These are phyloP conservation scores for Cercophora newfieldiana DNA, from an alignment of 495 filamentous ascomycete species.

Conservation along the genomic window DNA sequence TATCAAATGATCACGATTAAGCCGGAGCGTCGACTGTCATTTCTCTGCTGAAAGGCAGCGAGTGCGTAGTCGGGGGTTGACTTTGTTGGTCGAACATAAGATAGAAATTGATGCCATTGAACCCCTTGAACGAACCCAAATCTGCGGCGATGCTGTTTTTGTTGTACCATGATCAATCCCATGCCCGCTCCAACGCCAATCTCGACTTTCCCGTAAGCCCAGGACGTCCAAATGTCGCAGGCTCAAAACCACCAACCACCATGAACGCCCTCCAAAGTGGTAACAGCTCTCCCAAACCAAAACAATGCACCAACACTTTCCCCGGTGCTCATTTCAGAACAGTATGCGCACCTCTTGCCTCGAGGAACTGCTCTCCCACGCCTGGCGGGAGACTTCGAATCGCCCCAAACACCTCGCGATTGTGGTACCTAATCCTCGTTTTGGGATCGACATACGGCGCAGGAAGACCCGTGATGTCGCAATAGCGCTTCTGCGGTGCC, in stretches of 20 bases:
- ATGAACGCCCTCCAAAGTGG: not conserved
- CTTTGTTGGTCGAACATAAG: conserved; percentile 74
- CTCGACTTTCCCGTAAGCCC: not conserved
- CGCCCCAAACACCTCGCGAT: conserved; percentile 83
- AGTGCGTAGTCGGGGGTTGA: conserved; percentile 88
- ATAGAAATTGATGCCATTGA: not conserved
- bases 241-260: not conserved
- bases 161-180: too few relatives aligned
- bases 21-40: conserved; percentile 76
- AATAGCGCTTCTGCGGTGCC: conserved; percentile 77
- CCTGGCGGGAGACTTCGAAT: conserved; percentile 75
- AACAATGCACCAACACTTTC: not conserved
- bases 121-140: not conserved
- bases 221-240: not conserved
- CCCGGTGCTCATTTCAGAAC: conserved; percentile 65
- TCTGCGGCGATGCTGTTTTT: not conserved
- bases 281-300: not conserved
- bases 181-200: not conserved
- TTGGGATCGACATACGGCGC: conserved; percentile 92
- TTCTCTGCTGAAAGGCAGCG: conserved; percentile 72
- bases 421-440: conserved; percentile 83
- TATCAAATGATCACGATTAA: conserved; percentile 80
- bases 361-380: conserved; percentile 81
- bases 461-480: conserved; percentile 88
- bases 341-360: conserved; percentile 86